These are phyloP conservation scores for Ceratobasidium theobromae DNA, from an alignment of 1,284 basidiomycete genomes.

Conservation along the genomic window DNA sequence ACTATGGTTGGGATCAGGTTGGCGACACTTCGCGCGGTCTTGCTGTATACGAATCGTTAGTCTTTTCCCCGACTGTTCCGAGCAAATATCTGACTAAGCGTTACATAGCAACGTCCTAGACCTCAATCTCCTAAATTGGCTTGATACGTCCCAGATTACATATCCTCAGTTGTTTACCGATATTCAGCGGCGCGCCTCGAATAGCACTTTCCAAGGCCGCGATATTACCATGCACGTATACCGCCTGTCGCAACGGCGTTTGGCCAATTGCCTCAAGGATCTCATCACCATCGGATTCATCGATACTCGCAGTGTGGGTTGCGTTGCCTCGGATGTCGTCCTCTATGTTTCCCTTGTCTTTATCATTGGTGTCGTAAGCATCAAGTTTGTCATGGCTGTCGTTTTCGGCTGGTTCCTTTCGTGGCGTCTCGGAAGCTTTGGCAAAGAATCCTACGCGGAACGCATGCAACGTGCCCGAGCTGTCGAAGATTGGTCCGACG, in stretches of 20 bases:
- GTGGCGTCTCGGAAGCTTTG: conserved; percentile 92
- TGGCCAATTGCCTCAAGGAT: conserved; percentile 85
- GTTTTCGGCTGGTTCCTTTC: conserved; percentile 97
- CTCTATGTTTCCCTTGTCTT: conserved; percentile 95
- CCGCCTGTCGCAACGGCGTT: conserved; percentile 61
- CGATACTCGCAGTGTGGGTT: conserved; percentile 92
- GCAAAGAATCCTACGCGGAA: conserved; percentile 89
- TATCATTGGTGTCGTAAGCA: conserved; percentile 94
- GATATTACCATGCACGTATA: conserved; percentile 85
- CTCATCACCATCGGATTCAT: conserved; percentile 88
- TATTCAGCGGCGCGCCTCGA: conserved; percentile 57
- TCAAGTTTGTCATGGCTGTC: conserved; percentile 96
- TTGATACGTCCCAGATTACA: conserved; percentile 72
- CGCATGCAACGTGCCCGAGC: conserved; percentile 86
- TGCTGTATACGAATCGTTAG: conserved; percentile 88
- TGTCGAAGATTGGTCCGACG: conserved; percentile 95
- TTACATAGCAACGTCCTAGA: conserved; percentile 78
- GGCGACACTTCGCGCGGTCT: conserved; percentile 70
- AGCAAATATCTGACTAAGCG: conserved; percentile 16
- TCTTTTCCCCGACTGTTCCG: conserved; percentile 16
- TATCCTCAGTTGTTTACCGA: conserved; percentile 83
- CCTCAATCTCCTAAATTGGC: conserved; percentile 79
- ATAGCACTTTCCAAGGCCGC: conserved; percentile 74
- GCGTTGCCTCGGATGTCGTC: conserved; percentile 92
- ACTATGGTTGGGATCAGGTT: conserved; percentile 90